phyloP scores from a whole-genome alignment of 306 rosid species.

The Arachis stenosperma region DNA sequence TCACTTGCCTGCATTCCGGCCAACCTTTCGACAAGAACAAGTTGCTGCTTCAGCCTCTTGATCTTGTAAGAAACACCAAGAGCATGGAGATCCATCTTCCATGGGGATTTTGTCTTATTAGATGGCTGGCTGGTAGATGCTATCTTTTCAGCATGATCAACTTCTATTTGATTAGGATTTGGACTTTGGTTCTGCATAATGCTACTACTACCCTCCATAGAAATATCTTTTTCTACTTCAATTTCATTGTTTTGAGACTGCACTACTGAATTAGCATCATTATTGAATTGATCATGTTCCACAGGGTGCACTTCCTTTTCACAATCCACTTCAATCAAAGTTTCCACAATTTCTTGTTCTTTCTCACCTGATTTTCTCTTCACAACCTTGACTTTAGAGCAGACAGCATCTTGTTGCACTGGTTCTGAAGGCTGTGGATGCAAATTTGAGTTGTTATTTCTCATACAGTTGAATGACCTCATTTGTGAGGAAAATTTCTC shows the following conservation, averaged over 20 bases:
- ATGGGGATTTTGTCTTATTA: constrained; percentile 61
- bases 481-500: constrained; percentile 63
- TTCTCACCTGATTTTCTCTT: constrained; percentile 55
- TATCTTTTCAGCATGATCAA: constrained; percentile 36
- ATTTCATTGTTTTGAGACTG: constrained; percentile 46
- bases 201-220: constrained; percentile 33
- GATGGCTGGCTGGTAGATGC: constrained; percentile 44
- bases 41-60: constrained; percentile 93
- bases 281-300: constrained; percentile 11
- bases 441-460: constrained; percentile 39
- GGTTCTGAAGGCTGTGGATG: constrained; percentile 49
- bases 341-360: constrained; percentile 54
- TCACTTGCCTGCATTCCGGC: constrained; percentile 66
- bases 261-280: constrained; percentile 34
- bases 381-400: constrained; percentile 53
- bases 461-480: constrained; percentile 44
- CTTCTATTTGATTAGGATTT: constrained; percentile 32
- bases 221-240: constrained; percentile 44
- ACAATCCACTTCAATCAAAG: constrained; percentile 47
- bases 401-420: constrained; percentile 45
- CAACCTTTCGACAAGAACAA: constrained; percentile 78
- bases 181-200: constrained; percentile 39
- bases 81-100: constrained; percentile 96
- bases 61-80: constrained; percentile 91
- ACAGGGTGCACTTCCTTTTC: constrained; percentile 34